Base-by-base conservation (phyloP, 2,329 filamentous ascomycete genomes). In the Colletotrichum kahawae region DNA sequence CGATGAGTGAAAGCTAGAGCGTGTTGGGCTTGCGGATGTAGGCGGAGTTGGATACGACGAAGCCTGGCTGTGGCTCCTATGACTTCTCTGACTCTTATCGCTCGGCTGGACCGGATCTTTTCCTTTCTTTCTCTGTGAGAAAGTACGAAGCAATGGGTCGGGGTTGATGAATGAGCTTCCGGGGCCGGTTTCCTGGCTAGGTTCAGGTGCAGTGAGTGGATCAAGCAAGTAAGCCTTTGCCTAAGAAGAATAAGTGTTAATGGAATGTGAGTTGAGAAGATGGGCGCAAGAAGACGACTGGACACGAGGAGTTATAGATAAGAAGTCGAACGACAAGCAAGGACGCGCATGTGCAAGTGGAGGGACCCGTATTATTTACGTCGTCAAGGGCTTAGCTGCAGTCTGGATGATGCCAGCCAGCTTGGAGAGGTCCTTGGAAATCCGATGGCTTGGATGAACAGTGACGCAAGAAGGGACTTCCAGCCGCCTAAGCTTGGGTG, bases 221-320 rank as follows among this genome's bases (percentile, higher is more conserved):
- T 94, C 92, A 77, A 95, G 90, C 59, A 95, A 86, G 80, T 93
- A 92, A 79, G 91, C 89, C 68, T 88, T 86, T 57, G 93, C 92
- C 93, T 95, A 80, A 51, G 43, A 51, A 51, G 43, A 51, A 51
- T 24, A 51, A 51, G 10, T 51, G 43, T 51, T 51, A 51, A 51
- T 51, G n/a, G 43, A 51, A 51, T 51, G 43, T 51, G n/a, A 51
- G n/a, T 51, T 13, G 43, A 51, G 43, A 13, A 51, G n/a, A 7
- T 51, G 43, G 43, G 9, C n/a, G 43, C 10, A 51, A 7, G n/a
- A 21, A 51, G 43, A 21, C n/a, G 43, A 51, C 43, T 51, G n/a
- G 43, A 51, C 43, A 51, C 12, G 57, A 13, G 31, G 57, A 34
- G 57, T 33, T 34, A 34, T 48, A 63, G 29, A 68, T 36, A 27